Evolutionary conservation across 768 basidiomycete genomes (phyloP).

Genomic region (Russula ochroleuca): DNA sequence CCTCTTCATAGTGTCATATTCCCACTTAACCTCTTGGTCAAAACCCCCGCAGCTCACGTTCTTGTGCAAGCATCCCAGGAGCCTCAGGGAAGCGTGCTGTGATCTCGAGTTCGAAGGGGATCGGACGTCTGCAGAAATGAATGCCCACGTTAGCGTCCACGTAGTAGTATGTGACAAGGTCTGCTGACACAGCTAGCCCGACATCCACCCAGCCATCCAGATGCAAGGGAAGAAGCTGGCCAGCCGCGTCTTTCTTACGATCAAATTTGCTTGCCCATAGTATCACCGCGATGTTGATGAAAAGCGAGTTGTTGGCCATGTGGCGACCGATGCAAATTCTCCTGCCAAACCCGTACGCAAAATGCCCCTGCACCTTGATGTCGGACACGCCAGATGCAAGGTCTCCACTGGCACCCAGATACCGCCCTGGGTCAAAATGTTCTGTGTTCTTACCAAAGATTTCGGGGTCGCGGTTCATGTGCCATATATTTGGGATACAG

Average conservation of each 20-base stretch:
- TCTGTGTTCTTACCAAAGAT: not conserved
- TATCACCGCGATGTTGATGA: not conserved
- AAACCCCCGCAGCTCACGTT: not conserved
- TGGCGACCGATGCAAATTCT: not conserved
- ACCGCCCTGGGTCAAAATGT: not conserved
- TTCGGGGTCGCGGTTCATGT: not conserved
- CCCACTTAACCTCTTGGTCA: not conserved
- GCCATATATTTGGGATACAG: not conserved
- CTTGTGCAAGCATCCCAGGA: not conserved
- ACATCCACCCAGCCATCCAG: slow-evolving; percentile 3
- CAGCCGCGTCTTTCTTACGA: not conserved
- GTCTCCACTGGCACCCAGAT: not conserved
- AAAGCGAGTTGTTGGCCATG: not conserved
- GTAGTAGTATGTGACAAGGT: not conserved
- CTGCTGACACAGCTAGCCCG: slow-evolving; percentile 5
- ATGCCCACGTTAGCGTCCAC: not conserved
- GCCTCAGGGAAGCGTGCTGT: not conserved
- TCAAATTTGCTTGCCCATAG: not conserved
- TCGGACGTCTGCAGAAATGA: not conserved
- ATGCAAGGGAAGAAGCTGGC: not conserved
- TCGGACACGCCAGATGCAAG: not conserved
- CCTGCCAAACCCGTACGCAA: not conserved
- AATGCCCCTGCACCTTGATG: not conserved
- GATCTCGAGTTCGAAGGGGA: not conserved
- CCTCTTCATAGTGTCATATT: too few species aligned